Evolutionary conservation across 345 rosid species (phyloP).

Genomic region (Citrus reticulata): DNA sequence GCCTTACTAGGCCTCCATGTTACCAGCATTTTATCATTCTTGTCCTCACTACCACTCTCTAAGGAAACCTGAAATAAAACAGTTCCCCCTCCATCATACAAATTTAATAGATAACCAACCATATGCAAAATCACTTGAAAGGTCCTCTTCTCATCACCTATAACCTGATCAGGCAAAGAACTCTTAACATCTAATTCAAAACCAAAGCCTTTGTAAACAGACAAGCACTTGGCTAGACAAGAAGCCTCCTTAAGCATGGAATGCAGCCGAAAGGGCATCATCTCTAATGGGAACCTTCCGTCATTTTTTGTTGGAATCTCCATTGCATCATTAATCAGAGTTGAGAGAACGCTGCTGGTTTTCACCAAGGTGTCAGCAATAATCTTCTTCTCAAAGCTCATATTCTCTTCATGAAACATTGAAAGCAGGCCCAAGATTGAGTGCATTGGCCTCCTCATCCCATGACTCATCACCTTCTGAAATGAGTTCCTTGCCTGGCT

Average conservation of each 20-base stretch:
- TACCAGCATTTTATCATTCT: conserved; percentile 44
- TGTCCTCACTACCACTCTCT: conserved; percentile 42
- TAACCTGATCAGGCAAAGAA: conserved; percentile 67
- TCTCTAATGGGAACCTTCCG: conserved; percentile 68
- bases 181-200: conserved; percentile 66
- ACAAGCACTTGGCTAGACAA: conserved; percentile 82
- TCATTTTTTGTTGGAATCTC: conserved; percentile 70
- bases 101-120: conserved; percentile 76
- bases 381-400: conserved; percentile 60
- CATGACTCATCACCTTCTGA: conserved; percentile 95
- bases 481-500: conserved; percentile 84
- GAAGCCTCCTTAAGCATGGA: conserved; percentile 78
- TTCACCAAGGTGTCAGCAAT: conserved; percentile 66
- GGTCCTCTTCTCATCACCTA: conserved; percentile 83
- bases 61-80: conserved; percentile 56
- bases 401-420: conserved; percentile 54
- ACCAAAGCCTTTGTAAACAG: conserved; percentile 61
- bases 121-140: conserved; percentile 91
- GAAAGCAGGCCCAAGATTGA: conserved; percentile 87
- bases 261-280: conserved; percentile 62
- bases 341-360: conserved; percentile 70
- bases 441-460: conserved; percentile 97
- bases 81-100: conserved; percentile 49
- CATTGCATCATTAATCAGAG: conserved; percentile 71
- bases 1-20: conserved; percentile 48